These are phyloP conservation scores for Ogataea hybrid DNA, from an alignment of 1,139 yeast genomes.

Conservation along the genomic window DNA sequence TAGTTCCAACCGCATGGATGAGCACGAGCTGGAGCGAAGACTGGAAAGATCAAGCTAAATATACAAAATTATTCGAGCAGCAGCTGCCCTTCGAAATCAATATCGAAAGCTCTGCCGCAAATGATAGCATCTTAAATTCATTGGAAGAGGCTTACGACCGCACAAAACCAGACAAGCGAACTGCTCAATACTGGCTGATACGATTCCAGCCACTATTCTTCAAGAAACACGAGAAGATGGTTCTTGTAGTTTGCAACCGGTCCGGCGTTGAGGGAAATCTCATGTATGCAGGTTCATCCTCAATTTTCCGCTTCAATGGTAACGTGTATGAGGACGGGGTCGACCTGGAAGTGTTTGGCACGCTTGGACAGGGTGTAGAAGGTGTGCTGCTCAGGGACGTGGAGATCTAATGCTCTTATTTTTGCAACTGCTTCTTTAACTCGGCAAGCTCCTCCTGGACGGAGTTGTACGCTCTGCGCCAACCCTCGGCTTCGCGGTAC, in stretches of 20 bases:
- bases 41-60: constrained; percentile 22
- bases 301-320: constrained; percentile 50
- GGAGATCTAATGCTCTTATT: constrained; percentile 33
- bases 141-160: constrained; percentile 14
- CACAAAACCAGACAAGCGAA: constrained; percentile 23
- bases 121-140: constrained; percentile 7
- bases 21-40: constrained; percentile 32
- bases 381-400: constrained; percentile 61
- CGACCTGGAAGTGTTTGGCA: constrained; percentile 46
- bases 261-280: constrained; percentile 71
- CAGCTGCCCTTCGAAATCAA: constrained; percentile 17
- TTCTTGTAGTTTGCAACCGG: constrained; percentile 62
- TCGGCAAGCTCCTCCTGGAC: constrained; percentile 21
- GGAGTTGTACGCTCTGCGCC: constrained; percentile 50
- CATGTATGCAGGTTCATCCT: constrained; percentile 71
- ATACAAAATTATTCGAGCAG: constrained; percentile 16
- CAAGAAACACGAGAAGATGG: constrained; percentile 21
- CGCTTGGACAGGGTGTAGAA: constrained; percentile 59
- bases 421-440: constrained; percentile 13
- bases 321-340: constrained; percentile 9
- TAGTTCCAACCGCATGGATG: constrained; percentile 92
- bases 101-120: constrained; percentile 1
- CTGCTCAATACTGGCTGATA: constrained; percentile 61
- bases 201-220: constrained; percentile 48
- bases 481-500: constrained; percentile 86